Evolutionary conservation across 139 green algal genomes (phyloP).

Genomic region (Mesostigma viride): DNA sequence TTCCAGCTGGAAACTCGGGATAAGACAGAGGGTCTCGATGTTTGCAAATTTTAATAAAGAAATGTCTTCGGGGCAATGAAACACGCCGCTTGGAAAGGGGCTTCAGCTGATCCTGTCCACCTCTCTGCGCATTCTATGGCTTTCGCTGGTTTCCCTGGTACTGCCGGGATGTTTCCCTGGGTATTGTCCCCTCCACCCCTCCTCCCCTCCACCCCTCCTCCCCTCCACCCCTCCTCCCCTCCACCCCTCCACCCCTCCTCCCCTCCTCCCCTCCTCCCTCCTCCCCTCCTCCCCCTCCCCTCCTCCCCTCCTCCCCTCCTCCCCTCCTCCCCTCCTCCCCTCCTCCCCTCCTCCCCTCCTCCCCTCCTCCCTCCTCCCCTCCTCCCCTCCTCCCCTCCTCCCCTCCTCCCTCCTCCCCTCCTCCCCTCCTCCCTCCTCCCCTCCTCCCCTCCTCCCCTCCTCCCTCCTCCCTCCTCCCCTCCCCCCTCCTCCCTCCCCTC

Average conservation of each 20-base stretch:
- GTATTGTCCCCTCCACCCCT: not conserved
- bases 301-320: not conserved
- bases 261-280: not conserved
- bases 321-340: not conserved
- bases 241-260: too few relatives aligned
- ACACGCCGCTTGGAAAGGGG: not conserved
- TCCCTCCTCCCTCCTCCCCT: not conserved
- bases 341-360: not conserved
- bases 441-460: not conserved
- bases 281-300: constrained; percentile 9
- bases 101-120: not conserved
- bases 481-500: not conserved
- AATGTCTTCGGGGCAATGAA: not conserved
- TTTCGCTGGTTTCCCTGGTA: constrained; percentile 2
- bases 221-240: too few relatives aligned
- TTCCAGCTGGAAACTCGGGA: too few relatives aligned
- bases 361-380: not conserved
- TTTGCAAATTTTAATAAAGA: not conserved
- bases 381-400: not conserved
- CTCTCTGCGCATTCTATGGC: too few relatives aligned
- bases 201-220: too few relatives aligned
- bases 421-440: not conserved
- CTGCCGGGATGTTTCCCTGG: not conserved
- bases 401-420: not conserved
- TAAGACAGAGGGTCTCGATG: too few relatives aligned